Base-by-base conservation (phyloP, 1,139 yeast genomes). In the Protomyces lactucae-debilis region DNA sequence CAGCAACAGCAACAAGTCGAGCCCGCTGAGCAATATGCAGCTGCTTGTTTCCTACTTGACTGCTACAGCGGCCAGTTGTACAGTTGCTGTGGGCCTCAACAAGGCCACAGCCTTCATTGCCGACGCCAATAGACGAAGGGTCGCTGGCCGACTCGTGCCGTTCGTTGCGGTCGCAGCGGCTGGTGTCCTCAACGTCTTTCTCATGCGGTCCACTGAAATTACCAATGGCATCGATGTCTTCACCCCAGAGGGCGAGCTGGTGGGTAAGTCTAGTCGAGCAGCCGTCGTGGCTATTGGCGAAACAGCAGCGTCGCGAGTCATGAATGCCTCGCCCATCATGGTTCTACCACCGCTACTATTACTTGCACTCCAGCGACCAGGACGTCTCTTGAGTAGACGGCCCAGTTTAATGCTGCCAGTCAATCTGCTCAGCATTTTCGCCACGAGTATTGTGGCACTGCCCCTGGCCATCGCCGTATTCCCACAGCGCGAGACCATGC, bases 131-230 rank as follows among this genome's bases (percentile, higher is more conserved):
- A 74, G 92, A 37, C 76, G 82, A n/a, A 86, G 95, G 2, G 80
- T 92, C 55, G 78, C 93, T 68, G 86, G 92, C 51, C 84, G 99
- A 70, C 80, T 93, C 67, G 96, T 93, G 5, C 99, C 99, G 4
- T 93, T 93, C 77, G 98, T 98, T 1, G 99, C 99, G 3, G 99
- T 93, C 48, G 97, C 92, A 0, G 85, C 95, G 57, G 99, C 99
- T 0, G 98, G 98, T 73, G 80, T 92, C 46, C 95, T 91, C 52
- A 93, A 93, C 71, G 97, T 93, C 36, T 89, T 89, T 73, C 81
- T 95, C 69, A 93, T 93, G 99, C 85, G 99, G 77, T 85, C 95
- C 67, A 95, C 91, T 76, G 99, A 93, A 77, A 85, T 93, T 35
- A 85, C 84, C 71, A 87, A 87, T 74, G 99, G 99, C 69, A 83